These are phyloP conservation scores for Bryoerythrophyllum caledonicum DNA, from an alignment of 225 moss, liverwort and hornwort genomes.

Conservation along the genomic window DNA sequence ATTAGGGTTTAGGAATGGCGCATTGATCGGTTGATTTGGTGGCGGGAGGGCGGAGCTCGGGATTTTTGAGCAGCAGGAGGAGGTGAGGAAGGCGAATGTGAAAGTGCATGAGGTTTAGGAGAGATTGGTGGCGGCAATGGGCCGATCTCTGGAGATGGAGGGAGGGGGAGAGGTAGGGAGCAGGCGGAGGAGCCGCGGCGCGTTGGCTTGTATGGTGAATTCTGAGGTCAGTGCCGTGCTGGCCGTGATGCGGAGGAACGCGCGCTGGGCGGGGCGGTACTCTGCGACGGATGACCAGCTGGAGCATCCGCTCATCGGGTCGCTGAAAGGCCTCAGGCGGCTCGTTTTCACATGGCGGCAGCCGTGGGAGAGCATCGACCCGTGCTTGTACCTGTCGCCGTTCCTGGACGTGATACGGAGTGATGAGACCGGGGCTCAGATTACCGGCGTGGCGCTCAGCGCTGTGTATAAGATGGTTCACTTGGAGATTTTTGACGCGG, in stretches of 20 bases:
- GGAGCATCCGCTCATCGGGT: constrained; percentile 92
- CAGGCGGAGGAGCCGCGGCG: constrained; percentile 47
- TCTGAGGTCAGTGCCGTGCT: constrained; percentile 91
- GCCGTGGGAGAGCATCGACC: constrained; percentile 70
- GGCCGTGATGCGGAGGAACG: constrained; percentile 99
- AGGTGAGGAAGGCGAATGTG: constrained; percentile 8
- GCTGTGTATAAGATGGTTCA: constrained; percentile 96
- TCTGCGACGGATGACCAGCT: constrained; percentile 85
- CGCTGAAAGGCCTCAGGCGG: constrained; percentile 78
- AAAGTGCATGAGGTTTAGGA: constrained; percentile 8
- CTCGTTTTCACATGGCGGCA: constrained; percentile 78
- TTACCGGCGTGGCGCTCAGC: constrained; percentile 91
- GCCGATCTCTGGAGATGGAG: constrained; percentile 47
- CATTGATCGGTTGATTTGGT: neutral
- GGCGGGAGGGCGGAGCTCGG: neutral
- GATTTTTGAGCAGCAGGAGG: neutral
- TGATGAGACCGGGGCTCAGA: constrained; percentile 98
- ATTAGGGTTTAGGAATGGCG: constrained; percentile 21
- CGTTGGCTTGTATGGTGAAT: constrained; percentile 91
- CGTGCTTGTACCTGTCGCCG: constrained; percentile 72
- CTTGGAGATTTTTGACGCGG: constrained; percentile 77
- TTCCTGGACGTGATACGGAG: constrained; percentile 98
- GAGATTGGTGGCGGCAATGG: constrained; percentile 41
- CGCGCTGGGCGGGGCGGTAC: constrained; percentile 91
- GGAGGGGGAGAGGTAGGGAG: constrained; percentile 33